Base-by-base conservation (phyloP, 2,329 filamentous ascomycete genomes). In the Colletotrichum higginsianum region DNA sequence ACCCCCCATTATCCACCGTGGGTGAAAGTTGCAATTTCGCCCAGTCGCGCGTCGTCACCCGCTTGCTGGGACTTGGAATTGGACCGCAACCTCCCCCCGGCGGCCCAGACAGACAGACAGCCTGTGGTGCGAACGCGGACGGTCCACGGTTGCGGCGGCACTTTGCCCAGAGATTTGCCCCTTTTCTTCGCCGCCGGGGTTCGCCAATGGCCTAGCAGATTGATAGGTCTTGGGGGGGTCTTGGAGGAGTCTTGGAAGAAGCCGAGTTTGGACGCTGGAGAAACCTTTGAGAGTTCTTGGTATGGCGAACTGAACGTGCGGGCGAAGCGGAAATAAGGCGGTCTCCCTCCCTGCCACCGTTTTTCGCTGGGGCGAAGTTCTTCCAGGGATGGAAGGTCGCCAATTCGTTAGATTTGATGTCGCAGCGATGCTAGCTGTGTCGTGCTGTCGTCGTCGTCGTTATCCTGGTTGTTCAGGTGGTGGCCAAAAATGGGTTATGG, bases 131-230 rank as follows among this genome's bases (percentile, higher is more conserved):
- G 47, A 21, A 30, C 11, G 2, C 30, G 40, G 57, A 50, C 67
- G 67, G 67, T 21, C 26, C 26, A 26, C 26, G 26, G 26, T 26
- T 71, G 26, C 49, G 50, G 63, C 67, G 67, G 67, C 67, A 67
- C 63, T 46, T 30, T 61, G 67, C 56, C 67, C 49, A 71, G 67
- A 61, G 30, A 55, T n/a, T 46, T 13, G 2, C 16, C 35, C 35
- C 55, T 23, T 65, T 65, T 53, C 40, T 23, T 52, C 26, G 30
- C 42, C 16, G 38, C 35, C 23, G 30, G 26, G 16, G 26, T 26
- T 35, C 60, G 62, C 40, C 38, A 26, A 46, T 30, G n/a, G 49
- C 42, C 35, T 26, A 52, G 26, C 8, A 44, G 18, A 58, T 47
- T 53, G 35, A 44, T 26, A 26, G 26, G 26, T 26, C 26, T 26